Evolutionary conservation across 495 filamentous ascomycete genomes (phyloP).

Genomic region (Hypoxylon fuscum): DNA sequence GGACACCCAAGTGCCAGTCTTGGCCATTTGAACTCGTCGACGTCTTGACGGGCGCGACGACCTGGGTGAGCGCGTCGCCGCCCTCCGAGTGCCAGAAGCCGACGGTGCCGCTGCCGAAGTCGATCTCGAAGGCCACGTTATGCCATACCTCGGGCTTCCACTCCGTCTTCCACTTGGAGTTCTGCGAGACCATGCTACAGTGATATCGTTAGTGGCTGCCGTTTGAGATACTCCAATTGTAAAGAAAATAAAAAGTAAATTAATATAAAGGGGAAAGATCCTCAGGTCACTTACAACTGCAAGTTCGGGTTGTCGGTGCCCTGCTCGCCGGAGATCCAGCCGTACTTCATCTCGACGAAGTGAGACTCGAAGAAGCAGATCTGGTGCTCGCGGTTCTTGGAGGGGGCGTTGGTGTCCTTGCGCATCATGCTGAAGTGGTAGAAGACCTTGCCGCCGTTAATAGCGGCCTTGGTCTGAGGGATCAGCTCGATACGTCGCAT

Average conservation of each 20-base stretch:
- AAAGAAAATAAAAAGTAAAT: too few species aligned
- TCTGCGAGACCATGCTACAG: constrained; percentile 51
- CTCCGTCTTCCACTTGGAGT: constrained; percentile 54
- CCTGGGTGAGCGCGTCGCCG: constrained; percentile 62
- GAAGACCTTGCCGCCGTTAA: constrained; percentile 66
- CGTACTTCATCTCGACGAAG: constrained; percentile 78
- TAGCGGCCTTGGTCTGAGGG: constrained; percentile 68
- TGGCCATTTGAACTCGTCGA: constrained; percentile 71
- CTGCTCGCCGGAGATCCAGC: constrained; percentile 67
- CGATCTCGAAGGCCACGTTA: constrained; percentile 74
- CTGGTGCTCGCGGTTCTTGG: constrained; percentile 70
- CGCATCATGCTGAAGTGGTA: constrained; percentile 74
- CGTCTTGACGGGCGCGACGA: constrained; percentile 64
- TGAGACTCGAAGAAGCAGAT: constrained; percentile 76
- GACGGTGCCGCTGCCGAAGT: constrained; percentile 69
- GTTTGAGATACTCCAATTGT: too few species aligned
- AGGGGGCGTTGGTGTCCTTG: constrained; percentile 63
- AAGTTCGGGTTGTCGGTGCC: constrained; percentile 60
- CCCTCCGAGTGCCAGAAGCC: constrained; percentile 75
- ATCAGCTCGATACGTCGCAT: constrained; percentile 72
- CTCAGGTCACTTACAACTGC: constrained; percentile 53
- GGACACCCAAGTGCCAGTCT: constrained; percentile 79
- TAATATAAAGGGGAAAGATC: too few species aligned
- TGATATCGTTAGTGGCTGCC: not conserved
- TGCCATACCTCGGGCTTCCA: constrained; percentile 70